Percentiles rank a stretch among this genome's conserved stretches.
Conservation (phyloP, 2,329 filamentous ascomycete genomes). For the Fusarium nisikadoi region DNA sequence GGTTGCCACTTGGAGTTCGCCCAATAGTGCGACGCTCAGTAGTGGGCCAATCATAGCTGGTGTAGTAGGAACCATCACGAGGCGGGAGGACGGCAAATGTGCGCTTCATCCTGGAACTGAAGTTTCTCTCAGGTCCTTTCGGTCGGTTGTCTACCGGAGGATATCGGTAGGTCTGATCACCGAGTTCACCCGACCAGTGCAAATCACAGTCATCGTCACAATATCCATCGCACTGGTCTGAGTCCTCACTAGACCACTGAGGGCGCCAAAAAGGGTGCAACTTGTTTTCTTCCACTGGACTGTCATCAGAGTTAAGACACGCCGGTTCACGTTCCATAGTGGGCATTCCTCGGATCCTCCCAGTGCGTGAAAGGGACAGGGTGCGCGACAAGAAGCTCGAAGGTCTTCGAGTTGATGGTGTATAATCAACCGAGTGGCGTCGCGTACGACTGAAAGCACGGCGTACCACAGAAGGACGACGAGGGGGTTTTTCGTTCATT, state of each 20-base stretch:
- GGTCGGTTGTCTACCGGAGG: constrained; percentile 62
- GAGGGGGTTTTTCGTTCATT: constrained; percentile 56
- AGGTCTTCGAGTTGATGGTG: constrained; percentile 52
- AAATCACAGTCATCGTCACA: constrained; percentile 41
- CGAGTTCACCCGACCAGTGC: constrained; percentile 48
- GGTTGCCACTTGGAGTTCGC: constrained; percentile 68
- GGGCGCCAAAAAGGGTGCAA: constrained; percentile 72
- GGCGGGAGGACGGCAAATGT: constrained; percentile 71
- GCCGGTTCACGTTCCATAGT: constrained; percentile 45
- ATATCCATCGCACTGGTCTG: constrained; percentile 46
- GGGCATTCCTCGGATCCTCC: constrained; percentile 43
- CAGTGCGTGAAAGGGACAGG: constrained; percentile 62
- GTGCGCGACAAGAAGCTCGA: constrained; percentile 60
- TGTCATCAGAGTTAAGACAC: constrained; percentile 57
- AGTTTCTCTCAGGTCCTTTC: constrained; percentile 55
- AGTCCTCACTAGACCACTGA: constrained; percentile 54
- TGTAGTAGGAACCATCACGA: constrained; percentile 50
- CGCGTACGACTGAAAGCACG: constrained; percentile 64
- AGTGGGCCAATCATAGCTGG: constrained; percentile 48
- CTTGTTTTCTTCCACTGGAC: constrained; percentile 62
- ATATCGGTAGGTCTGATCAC: constrained; percentile 57
- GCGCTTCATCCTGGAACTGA: constrained; percentile 65
- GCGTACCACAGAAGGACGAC: constrained; percentile 63
- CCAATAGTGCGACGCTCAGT: constrained; percentile 68
- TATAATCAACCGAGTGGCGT: constrained; percentile 56